Conservation (phyloP, 2,329 filamentous ascomycete species). For the Botrytis tulipae region DNA sequence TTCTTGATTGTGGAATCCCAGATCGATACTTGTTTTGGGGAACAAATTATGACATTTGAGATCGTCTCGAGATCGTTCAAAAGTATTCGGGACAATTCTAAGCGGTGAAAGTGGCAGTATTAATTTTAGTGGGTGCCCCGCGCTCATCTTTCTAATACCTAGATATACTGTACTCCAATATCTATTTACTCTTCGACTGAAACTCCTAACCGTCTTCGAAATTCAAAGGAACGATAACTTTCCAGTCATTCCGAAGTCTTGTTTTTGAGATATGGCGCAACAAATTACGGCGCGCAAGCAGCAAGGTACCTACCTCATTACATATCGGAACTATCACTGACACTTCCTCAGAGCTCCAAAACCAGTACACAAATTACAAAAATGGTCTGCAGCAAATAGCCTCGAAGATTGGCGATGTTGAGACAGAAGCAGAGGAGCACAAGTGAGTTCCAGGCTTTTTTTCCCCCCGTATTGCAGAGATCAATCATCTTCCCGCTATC, state of each 20-base stretch:
- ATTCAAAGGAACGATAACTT: background rate
- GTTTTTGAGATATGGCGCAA: conserved; percentile 33
- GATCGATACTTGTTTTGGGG: background rate
- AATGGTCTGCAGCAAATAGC: conserved; percentile 85
- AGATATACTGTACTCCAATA: background rate
- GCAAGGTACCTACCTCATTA: conserved; percentile 35
- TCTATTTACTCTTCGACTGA: background rate
- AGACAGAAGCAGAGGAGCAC: conserved; percentile 96
- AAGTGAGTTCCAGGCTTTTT: conserved; percentile 62
- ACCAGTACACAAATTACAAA: conserved; percentile 76
- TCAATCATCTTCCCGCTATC: background rate
- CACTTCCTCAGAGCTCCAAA: conserved; percentile 65
- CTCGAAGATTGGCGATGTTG: conserved; percentile 94
- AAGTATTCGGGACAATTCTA: conserved; percentile 3
- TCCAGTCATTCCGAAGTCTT: background rate
- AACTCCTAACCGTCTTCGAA: background rate
- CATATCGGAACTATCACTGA: conserved; percentile 6
- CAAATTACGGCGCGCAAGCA: conserved; percentile 40
- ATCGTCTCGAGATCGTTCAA: background rate
- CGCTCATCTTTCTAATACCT: background rate
- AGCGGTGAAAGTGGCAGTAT: conserved; percentile 18
- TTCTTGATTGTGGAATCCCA: conserved; percentile 9
- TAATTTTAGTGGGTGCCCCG: conserved; percentile 10
- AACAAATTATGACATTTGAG: conserved; percentile 2
- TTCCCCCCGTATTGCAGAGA: background rate